Base-by-base conservation (phyloP, 768 basidiomycete species). In the Bullera alba region DNA sequence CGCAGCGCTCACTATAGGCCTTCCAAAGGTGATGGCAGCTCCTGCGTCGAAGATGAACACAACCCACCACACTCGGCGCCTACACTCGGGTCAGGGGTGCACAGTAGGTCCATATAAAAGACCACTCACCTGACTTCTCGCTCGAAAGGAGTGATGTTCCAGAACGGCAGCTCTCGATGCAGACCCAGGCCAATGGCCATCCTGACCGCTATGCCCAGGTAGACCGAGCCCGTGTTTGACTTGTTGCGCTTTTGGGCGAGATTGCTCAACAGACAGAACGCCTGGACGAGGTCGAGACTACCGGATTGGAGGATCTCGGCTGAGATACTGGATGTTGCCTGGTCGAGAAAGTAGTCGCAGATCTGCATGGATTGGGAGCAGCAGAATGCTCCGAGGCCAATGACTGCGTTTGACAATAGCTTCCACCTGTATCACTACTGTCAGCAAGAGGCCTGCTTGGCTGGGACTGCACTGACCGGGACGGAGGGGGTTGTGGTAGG, bases 71-170 rank as follows among this genome's bases (percentile, higher is more conserved):
- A 48, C 21, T 22, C 54, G 38, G 15, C 54, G 54, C 28, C 54
- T 56, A 22, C 23, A 19, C 4, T 34, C 15, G 29, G 26, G 12
- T 22, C 19, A 19, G n/a, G 22, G 4, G 25, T 8, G 4, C 19
- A 3, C 25, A 45, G 30, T 22, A 34, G 4, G 28, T 22, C 21
- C 5, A 48, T 22, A 39, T 16, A 28, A 15, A 16, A 8, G 26
- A 19, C 28, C 3, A 48, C 52, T 48, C 46, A 54, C 52, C 52
- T 37, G 4, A 35, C 39, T 32, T 56, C 54, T 21, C 54, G 35
- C 41, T 56, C 50, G 37, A 56, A 56, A 2, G 54, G 54, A 17
- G 35, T 41, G 39, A 56, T 56, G 25, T 50, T 41, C 54, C 54
- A 56, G 14, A 56, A 43, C 10, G 54, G 54, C 30, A 56, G 32